phyloP scores from a whole-genome alignment of 495 filamentous ascomycete species.

The Podospora tetraspora region DNA sequence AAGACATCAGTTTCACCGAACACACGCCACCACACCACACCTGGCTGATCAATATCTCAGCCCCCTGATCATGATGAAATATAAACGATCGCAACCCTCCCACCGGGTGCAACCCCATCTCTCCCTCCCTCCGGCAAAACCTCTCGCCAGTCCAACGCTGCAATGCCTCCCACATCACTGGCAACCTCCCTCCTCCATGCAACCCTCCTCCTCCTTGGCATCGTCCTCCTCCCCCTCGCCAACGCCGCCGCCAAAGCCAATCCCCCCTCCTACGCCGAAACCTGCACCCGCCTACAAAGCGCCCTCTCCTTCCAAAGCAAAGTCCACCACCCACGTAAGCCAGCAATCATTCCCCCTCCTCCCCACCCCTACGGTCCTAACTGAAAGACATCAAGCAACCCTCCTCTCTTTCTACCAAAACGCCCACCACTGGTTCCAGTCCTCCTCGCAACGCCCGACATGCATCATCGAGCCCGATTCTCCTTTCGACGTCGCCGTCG shows the following conservation, averaged over 20 bases:
- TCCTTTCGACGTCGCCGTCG: conserved; percentile 19
- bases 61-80: background rate
- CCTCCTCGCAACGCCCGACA: conserved; percentile 16
- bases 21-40: background rate
- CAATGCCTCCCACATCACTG: background rate
- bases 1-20: background rate
- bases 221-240: background rate
- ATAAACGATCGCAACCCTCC: background rate
- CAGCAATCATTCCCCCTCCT: background rate
- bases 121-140: background rate
- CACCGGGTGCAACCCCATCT: background rate
- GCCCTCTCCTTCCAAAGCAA: background rate
- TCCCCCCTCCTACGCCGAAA: background rate
- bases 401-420: background rate
- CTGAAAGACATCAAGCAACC: background rate
- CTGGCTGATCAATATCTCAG: background rate
- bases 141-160: background rate
- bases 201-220: background rate
- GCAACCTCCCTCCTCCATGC: background rate
- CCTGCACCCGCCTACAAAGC: background rate
- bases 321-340: background rate
- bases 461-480: conserved; percentile 20
- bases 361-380: background rate
- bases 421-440: conserved; percentile 24
- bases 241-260: background rate